These are phyloP conservation scores for Aspergillus clavatus DNA, from an alignment of 2,329 filamentous ascomycete genomes.

Conservation along the genomic window DNA sequence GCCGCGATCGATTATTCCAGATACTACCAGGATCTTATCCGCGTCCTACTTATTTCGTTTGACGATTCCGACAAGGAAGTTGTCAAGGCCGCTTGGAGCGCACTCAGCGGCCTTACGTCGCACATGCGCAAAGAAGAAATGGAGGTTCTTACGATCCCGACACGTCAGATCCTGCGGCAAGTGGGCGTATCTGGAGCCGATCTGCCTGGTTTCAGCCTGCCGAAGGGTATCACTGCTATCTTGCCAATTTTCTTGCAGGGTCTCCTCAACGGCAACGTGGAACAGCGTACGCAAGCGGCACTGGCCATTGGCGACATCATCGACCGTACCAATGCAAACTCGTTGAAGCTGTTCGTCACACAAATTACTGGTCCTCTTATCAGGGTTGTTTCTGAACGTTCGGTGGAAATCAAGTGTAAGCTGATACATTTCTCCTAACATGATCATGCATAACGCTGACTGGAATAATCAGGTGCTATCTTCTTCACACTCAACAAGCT, in stretches of 20 bases:
- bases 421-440: neutral
- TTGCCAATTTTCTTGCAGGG: conserved; percentile 96
- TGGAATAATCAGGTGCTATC: conserved; percentile 64
- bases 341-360: conserved; percentile 90
- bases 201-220: conserved; percentile 79
- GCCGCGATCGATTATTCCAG: conserved; percentile 84
- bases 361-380: conserved; percentile 97
- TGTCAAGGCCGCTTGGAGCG: conserved; percentile 84
- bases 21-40: conserved; percentile 93
- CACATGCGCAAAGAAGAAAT: conserved; percentile 94
- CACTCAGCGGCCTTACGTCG: conserved; percentile 81
- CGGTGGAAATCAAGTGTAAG: conserved; percentile 79
- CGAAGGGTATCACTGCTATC: conserved; percentile 95
- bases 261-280: conserved; percentile 89
- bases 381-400: conserved; percentile 93
- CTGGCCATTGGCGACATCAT: conserved; percentile 94
- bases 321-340: conserved; percentile 81
- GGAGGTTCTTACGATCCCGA: conserved; percentile 85
- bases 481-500: conserved; percentile 90
- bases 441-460: conserved; percentile 15
- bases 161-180: conserved; percentile 77
- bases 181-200: conserved; percentile 82
- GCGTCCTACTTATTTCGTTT: conserved; percentile 84
- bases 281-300: conserved; percentile 87
- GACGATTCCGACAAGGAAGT: conserved; percentile 79